Base-by-base conservation (phyloP, 371 early-diverging fungal species). In the Syncephalis fuscata region DNA sequence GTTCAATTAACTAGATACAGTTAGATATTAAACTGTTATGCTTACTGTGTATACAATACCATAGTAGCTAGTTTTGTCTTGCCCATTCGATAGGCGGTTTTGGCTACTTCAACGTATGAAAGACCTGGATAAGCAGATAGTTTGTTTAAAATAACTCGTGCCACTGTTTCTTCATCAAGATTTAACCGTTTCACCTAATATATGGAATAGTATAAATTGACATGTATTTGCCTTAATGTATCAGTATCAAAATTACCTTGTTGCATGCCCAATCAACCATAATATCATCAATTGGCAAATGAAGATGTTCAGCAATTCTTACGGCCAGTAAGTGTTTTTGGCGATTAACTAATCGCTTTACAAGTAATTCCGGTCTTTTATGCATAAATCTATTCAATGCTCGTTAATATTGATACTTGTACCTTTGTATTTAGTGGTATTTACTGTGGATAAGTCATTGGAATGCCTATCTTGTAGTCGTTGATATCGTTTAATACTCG, bases 241-340 rank as follows among this genome's bases (percentile, higher is more conserved):
- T 17, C 23, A 2, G 41, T 14, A 39, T 40, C 20, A 22, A 27
- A 32, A 44, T 21, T 64, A 81, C 76, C 70, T 94, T 93, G 53
- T 84, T 74, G 51, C 91, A 88, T 0, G 95, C 98, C 98, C 98
- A 97, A 56, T 93, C 87, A 23, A 90, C 80, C 17, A 90, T 59
- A 22, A 93, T 85, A 25, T 76, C 70, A 50, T 89, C 88, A 0
- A 74, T 67, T n/a, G 79, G 68, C 50, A 88, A 62, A 36, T 80
- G 71, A 37, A 93, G 57, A 55, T 87, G 88, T 27, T 85, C 83
- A 49, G 89, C 85, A 16, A 94, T 70, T 14, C 78, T 71, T 19
- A 90, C 62, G 0, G 94, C 95, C 17, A 97, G 61, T 16, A 82
- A 62, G 58, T 94, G 92, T 39, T 80, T 74, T 46, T 88, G 78